These are phyloP conservation scores for Cutaneotrichosporon dermatis DNA, from an alignment of 1,284 basidiomycete species.

Conservation along the genomic window DNA sequence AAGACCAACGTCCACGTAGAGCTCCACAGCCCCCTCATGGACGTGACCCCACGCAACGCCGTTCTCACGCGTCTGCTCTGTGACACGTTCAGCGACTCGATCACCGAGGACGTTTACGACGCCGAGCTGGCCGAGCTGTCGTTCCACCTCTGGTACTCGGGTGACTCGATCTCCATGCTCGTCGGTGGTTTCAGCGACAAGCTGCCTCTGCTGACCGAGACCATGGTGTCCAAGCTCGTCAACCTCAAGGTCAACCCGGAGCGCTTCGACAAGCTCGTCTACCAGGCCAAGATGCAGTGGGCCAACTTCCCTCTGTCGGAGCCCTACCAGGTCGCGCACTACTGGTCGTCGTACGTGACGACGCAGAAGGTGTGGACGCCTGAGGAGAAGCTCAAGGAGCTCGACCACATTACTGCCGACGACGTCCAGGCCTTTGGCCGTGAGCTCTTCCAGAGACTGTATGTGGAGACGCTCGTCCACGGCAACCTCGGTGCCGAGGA, in stretches of 20 bases:
- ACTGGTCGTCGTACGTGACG: slow-evolving; percentile 68
- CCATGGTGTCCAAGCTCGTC: slow-evolving; percentile 70
- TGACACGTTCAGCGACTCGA: slow-evolving; percentile 80
- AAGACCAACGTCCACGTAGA: slow-evolving; percentile 58
- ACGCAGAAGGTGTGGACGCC: slow-evolving; percentile 72
- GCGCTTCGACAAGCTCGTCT: slow-evolving; percentile 76
- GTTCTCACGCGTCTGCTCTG: slow-evolving; percentile 60
- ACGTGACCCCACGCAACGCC: slow-evolving; percentile 44
- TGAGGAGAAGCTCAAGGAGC: slow-evolving; percentile 71
- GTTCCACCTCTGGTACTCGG: slow-evolving; percentile 67
- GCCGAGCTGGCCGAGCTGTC: slow-evolving; percentile 85
- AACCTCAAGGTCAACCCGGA: slow-evolving; percentile 64
- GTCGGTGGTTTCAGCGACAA: slow-evolving; percentile 94
- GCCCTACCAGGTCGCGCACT: slow-evolving; percentile 75
- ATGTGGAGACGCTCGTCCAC: slow-evolving; percentile 71
- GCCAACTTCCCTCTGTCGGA: slow-evolving; percentile 84
- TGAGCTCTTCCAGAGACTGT: slow-evolving; percentile 64
- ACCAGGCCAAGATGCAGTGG: slow-evolving; percentile 65
- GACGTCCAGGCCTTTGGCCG: slow-evolving; percentile 68
- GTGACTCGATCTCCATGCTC: slow-evolving; percentile 65
- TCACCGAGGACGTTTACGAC: slow-evolving; percentile 88
- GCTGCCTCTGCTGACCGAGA: slow-evolving; percentile 68
- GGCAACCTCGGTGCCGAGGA: slow-evolving; percentile 84
- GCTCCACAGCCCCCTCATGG: slow-evolving; percentile 44
- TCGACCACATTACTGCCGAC: slow-evolving; percentile 63